A percentile compares a stretch with the other conserved stretches of the same genome.
Evolutionary conservation across 495 filamentous ascomycete genomes (phyloP).

Genomic region (Trichoderma reesei): DNA sequence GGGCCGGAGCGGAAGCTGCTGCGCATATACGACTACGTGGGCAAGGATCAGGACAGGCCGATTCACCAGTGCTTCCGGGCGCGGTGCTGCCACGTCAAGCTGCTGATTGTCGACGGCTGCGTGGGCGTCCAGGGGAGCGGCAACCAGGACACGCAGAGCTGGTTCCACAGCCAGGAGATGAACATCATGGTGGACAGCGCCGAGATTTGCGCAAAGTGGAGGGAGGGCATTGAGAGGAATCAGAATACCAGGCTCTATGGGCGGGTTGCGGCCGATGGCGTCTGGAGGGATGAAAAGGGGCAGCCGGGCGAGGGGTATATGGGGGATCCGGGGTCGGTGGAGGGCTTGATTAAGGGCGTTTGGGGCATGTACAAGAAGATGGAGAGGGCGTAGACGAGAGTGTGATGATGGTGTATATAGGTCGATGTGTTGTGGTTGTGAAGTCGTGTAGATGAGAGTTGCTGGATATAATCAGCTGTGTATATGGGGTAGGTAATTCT

Average conservation of each 20-base stretch:
- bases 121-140: slow-evolving; percentile 65
- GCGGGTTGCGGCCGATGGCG: slow-evolving; percentile 45
- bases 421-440: too few species aligned
- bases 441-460: background rate
- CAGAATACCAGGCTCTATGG: slow-evolving; percentile 64
- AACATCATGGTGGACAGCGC: slow-evolving; percentile 62
- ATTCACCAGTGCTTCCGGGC: slow-evolving; percentile 52
- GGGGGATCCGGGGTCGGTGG: slow-evolving; percentile 24
- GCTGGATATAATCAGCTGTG: too few species aligned
- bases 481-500: too few species aligned
- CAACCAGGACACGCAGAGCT: slow-evolving; percentile 75
- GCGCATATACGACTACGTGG: slow-evolving; percentile 57
- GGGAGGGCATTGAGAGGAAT: slow-evolving; percentile 50
- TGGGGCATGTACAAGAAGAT: slow-evolving; percentile 9
- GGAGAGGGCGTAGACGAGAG: background rate
- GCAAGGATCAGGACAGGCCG: slow-evolving; percentile 57
- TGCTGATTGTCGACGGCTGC: slow-evolving; percentile 60
- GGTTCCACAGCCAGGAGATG: slow-evolving; percentile 66
- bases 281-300: slow-evolving; percentile 50
- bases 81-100: slow-evolving; percentile 63
- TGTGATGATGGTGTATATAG: too few species aligned
- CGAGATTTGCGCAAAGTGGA: slow-evolving; percentile 51
- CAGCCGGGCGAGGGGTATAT: slow-evolving; percentile 48
- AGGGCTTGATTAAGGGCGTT: slow-evolving; percentile 10
- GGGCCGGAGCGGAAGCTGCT: slow-evolving; percentile 37